Evolutionary conservation across 305 asterid species (phyloP), one percentile per base, ranked within the genome.

Genomic region (Caryopteris hybrid): DNA sequence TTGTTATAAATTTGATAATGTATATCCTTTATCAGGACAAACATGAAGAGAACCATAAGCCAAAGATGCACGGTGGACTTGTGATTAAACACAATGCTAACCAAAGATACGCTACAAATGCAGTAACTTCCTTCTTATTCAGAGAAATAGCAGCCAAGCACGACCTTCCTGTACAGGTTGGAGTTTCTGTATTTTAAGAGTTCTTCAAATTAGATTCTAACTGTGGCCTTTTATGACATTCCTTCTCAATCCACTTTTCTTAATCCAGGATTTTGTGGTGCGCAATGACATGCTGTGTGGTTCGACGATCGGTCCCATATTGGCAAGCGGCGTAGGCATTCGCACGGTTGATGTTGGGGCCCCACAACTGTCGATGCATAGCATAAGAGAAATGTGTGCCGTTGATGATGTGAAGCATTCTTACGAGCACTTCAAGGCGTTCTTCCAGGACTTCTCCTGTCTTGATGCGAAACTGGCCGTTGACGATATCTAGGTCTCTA

Each of bases 41-140:
- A 80, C 99, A 94, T 46, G 99, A 94, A 79, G 97, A 94, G 59
- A 91, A 91, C 75, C 99, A 94, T 69, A 96, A 86, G 75, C 99
- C 99, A 9, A 91, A 91, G 80, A 64, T 94, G 84, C 99, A 91
- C 16, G 83, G 96, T 23, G 99, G 99, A 34, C 97, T 94, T 8
- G 96, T 86, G 52, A 87, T 94, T 1, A 94, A 94, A 74, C 91
- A 84, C 81, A 94, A 94, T n/a, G 99, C 84, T 1, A 76, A 76
- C 77, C 84, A 76, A 67, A 73, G 79, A 76, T 80, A 80, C 17
- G 84, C 84, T 34, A 89, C 96, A 51, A 94, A 94, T 72, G 96
- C 99, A 5, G 83, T 94, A 68, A 94, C 97, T 58, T 76, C 96
- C 67, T 94, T 94, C 76, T 45, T 87, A 36, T 91, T 94, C 81